Base-by-base conservation (phyloP, 192 early-diverging fungal genomes). In the Funneliformis geosporum region DNA sequence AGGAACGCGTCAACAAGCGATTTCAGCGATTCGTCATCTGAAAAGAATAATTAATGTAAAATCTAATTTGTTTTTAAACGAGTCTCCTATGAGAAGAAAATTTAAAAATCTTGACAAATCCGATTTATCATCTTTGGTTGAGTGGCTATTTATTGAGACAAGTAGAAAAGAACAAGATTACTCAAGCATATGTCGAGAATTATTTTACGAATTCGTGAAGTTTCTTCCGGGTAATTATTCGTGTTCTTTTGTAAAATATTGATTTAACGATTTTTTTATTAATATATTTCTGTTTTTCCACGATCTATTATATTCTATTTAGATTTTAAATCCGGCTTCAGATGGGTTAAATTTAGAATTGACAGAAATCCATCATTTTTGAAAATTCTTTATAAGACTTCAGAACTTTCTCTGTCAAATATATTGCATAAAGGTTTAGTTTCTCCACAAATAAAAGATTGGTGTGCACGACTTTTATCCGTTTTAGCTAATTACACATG, bases 91-190 rank as follows among this genome's bases (percentile, higher is more conserved):
- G 9, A 82, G 93, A 27, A 73, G 92, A 21, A 47, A 79, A 14
- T 85, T 93, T 47, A 82, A 87, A 14, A 88, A 85, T 28, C 40
- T 89, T 3, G 62, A 85, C 7, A 50, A 61, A 25, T 78, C 83
- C 1, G 86, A 89, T 44, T 75, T 95, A 12, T 77, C 71, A 1
- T 79, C 76, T 70, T 79, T 94, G 23, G 81, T 91, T 2, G 50
- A 86, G 4, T 95, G 91, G 90, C 12, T 90, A 4, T 87, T 94
- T 50, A 81, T 65, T 8, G 88, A 95, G 78, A 88, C 85, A 11
- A 73, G 87, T 16, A 60, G 81, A 40, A 38, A 80, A 8, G 89
- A 92, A 72, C 72, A 84, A 8, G 86, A 84, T 25, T 95, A 95
- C 75, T 84, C 94, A 14, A 89, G 86, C 55, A 83, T 84, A 18